Evolutionary conservation across 2,329 filamentous ascomycete species (phyloP).

Genomic region (Trichophyton simii): DNA sequence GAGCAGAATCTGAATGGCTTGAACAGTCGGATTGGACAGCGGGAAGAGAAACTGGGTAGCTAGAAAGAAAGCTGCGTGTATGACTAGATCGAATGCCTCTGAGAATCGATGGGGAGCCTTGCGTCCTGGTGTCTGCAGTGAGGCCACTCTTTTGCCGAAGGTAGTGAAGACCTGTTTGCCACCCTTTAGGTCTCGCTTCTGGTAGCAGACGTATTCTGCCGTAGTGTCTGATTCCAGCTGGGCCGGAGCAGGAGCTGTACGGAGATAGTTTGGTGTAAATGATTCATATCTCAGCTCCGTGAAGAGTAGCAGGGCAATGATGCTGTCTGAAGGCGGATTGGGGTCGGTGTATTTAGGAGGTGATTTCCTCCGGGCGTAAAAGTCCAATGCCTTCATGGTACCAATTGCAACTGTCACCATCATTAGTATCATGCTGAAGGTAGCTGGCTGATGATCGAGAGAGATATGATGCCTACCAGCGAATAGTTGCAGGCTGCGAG

Average conservation of each 20-base stretch:
- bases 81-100: conserved; percentile 24
- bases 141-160: not conserved
- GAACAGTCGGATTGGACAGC: conserved; percentile 23
- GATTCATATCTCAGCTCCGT: conserved; percentile 34
- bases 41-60: conserved; percentile 26
- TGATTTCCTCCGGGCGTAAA: conserved; percentile 25
- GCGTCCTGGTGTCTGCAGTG: not conserved
- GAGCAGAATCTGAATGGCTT: conserved; percentile 29
- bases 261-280: conserved; percentile 31
- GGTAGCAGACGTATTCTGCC: not conserved
- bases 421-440: not conserved
- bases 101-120: conserved; percentile 15
- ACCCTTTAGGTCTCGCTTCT: not conserved
- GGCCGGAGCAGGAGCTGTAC: conserved; percentile 15
- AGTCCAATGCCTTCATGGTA: conserved; percentile 31
- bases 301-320: conserved; percentile 24
- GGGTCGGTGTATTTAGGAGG: conserved; percentile 24
- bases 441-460: not conserved
- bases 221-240: not conserved
- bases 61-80: conserved; percentile 25
- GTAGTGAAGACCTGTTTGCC: not conserved
- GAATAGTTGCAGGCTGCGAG: conserved; percentile 24
- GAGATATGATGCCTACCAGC: conserved; percentile 18
- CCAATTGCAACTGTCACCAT: conserved; percentile 22
- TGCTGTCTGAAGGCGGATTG: conserved; percentile 18